Base-by-base conservation (phyloP, 305 asterid genomes). In the Rubia balearica region DNA sequence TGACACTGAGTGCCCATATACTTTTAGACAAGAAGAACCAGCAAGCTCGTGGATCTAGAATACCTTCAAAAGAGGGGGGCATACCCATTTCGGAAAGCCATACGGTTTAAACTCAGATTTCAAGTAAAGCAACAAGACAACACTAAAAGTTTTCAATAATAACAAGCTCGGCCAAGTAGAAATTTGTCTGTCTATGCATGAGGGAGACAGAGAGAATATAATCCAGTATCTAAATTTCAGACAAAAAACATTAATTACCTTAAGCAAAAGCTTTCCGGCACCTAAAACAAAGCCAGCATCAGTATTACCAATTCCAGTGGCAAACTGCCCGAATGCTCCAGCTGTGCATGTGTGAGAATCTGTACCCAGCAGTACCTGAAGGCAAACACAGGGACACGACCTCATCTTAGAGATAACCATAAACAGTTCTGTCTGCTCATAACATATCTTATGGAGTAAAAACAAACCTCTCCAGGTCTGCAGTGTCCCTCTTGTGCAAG, bases 401-500 rank as follows among this genome's bases (percentile, higher is more conserved):
- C 42, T 51, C 27, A 49, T 38, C 57, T 38, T 9, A 5, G 22
- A 24, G 38, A 69, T 60, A 71, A 64, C 21, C 55, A 71, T 1
- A 75, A 53, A 40, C 46, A 30, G 42, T 14, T 42, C 3, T 56
- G 27, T 38, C 61, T 13, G 4, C 53, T 55, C 55, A 64, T 17
- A 7, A 22, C 16, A 24, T 67, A 71, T 71, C 0, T 16, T 49
- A 30, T 36, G 63, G 24, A 55, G 12, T 3, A 56, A 8, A 63
- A 75, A 17, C 51, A 65, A 75, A 92, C 97, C 97, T 94, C 98
- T 78, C 97, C 96, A 46, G 98, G 98, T 77, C 97, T 81, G 87
- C 97, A 91, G 82, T 94, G 96, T 78, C 99, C 99, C 85, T 94
- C 98, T 83, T 94, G 99, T 33, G 99, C 96, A 76, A 94, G 96